phyloP scores from a whole-genome alignment of 164 flowering plant species.

The Warburgia ugandensis region DNA sequence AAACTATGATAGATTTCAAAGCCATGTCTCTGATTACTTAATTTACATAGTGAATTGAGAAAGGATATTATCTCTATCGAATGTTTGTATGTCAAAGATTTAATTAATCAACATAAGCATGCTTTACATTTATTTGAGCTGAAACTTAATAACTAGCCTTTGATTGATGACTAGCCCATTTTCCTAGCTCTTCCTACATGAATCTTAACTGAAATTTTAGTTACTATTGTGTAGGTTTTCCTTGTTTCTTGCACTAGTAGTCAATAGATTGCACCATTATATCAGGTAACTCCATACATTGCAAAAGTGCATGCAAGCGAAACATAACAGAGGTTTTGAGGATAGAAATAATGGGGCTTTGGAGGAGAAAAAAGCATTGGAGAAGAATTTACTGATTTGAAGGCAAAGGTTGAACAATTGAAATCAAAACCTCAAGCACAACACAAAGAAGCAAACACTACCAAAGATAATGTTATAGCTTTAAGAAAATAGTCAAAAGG shows the following conservation, averaged over 20 bases:
- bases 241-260: slow-evolving; percentile 60
- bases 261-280: slow-evolving; percentile 69
- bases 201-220: background rate
- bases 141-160: too few species aligned
- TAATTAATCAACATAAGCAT: too few species aligned
- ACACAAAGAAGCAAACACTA: slow-evolving; percentile 36
- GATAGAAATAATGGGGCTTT: slow-evolving; percentile 30
- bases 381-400: slow-evolving; percentile 27
- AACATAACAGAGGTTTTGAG: slow-evolving; percentile 34
- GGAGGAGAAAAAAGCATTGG: slow-evolving; percentile 32
- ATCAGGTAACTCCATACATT: slow-evolving; percentile 60
- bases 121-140: too few species aligned
- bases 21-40: too few species aligned
- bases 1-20: too few species aligned
- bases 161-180: too few species aligned
- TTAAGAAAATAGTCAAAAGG: slow-evolving; percentile 72
- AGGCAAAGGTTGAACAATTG: slow-evolving; percentile 31
- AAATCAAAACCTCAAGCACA: slow-evolving; percentile 43
- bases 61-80: too few species aligned
- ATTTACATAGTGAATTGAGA: too few species aligned
- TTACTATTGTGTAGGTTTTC: slow-evolving; percentile 39
- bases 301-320: slow-evolving; percentile 62
- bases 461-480: slow-evolving; percentile 55
- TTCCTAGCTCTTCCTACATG: background rate
- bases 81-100: too few species aligned